Base-by-base conservation (phyloP, 257 asterid species). In the Scutellaria barbata region DNA sequence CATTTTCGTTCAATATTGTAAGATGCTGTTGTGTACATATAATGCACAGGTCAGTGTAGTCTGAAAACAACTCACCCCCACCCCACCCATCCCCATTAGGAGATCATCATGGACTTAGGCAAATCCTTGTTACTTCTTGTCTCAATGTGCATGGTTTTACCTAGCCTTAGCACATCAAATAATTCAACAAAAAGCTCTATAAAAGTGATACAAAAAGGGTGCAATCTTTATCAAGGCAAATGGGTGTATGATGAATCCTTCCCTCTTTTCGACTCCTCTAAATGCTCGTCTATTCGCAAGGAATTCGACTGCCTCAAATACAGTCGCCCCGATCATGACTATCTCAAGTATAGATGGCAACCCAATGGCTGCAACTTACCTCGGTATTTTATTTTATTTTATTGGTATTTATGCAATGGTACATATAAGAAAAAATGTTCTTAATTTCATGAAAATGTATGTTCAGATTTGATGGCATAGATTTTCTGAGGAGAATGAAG, bases 311-410 rank as follows among this genome's bases (percentile, higher is more conserved):
- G 96, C 80, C 46, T 80, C 25, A 88, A 83, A 74, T 90, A 55
- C 40, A 96, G 90, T 0, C 81, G 87, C 20, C 69, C 84, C 0
- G 85, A 90, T 69, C 86, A 16, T 42, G 54, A 67, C 45, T 90
- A 82, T 51, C 96, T 88, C 22, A 82, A 83, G 41, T 88, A 83
- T 45, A 74, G 90, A 78, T 90, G 95, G 95, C 87, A 88, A 20
- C 95, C 95, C 11, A 76, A 56, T 18, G 74, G 61, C 13, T 86
- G 96, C 69, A n/a, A 76, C 61, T 55, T 88, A 53, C 85, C 93
- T 3, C 72, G 84, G 95, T 88, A 77, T 6, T 10, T 35, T 1
- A 1, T 13, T 13, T 14, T n/a, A 3, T 17, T 13, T 2, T 12
- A n/a, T 20, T 51, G 1, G 1, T 39, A 40, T 5, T 7, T 20